phyloP scores from a whole-genome alignment of 805 yeast species.

The Tetrapisispora pingtungensis region DNA sequence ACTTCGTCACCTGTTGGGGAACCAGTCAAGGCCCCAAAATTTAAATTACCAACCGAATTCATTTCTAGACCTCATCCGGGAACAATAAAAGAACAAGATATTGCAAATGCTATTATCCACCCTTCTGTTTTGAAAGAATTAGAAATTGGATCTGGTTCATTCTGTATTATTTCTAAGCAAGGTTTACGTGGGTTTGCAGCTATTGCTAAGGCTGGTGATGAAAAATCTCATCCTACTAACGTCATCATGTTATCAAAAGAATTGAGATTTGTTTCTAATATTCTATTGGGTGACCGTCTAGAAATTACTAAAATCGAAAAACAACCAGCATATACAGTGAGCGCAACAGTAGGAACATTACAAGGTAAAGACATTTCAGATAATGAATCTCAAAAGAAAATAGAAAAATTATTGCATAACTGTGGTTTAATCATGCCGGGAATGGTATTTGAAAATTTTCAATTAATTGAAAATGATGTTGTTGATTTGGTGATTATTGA shows the following conservation, averaged over 20 bases:
- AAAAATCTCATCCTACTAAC: constrained; percentile 24
- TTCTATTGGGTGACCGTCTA: constrained; percentile 43
- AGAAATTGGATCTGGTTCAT: constrained; percentile 37
- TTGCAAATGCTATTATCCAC: constrained; percentile 33
- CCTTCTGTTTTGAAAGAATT: constrained; percentile 38
- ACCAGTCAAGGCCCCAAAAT: constrained; percentile 17
- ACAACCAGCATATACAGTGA: constrained; percentile 41
- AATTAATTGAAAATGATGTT: constrained; percentile 7
- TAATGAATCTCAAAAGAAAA: constrained; percentile 18
- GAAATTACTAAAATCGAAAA: constrained; percentile 35
- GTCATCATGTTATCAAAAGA: constrained; percentile 42
- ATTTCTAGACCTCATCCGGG: constrained; percentile 31
- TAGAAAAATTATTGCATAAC: constrained; percentile 40
- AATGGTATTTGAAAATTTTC: constrained; percentile 27
- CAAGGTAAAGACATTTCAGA: constrained; percentile 14
- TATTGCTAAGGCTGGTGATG: constrained; percentile 32
- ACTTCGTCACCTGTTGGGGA: constrained; percentile 11
- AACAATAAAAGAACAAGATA: constrained; percentile 21
- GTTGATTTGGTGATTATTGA: constrained; percentile 17
- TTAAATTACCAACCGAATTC: constrained; percentile 32
- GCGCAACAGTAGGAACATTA: constrained; percentile 27
- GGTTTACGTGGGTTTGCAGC: constrained; percentile 41
- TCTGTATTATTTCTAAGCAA: constrained; percentile 37
- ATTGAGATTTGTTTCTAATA: constrained; percentile 34
- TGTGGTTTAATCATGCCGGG: constrained; percentile 57